Evolutionary conservation across 805 yeast species (phyloP).

Genomic region (Cephaloascus albidus): DNA sequence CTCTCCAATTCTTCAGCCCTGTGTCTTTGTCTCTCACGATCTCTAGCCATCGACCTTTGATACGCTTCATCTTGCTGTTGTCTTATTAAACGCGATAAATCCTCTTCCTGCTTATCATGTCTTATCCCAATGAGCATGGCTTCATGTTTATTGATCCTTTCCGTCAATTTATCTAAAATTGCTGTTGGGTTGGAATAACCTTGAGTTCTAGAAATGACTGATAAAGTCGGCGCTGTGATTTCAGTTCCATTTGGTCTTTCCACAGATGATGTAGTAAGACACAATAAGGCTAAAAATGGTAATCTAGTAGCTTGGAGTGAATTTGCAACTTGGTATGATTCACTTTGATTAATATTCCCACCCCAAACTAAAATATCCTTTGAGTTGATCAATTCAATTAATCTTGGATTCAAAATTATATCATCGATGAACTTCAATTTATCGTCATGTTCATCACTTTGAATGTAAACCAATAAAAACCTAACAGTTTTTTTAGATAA

Average conservation of each 20-base stretch:
- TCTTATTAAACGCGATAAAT: constrained; percentile 46
- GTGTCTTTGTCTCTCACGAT: constrained; percentile 36
- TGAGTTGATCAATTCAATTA: constrained; percentile 36
- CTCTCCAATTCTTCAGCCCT: constrained; percentile 19
- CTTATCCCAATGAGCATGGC: constrained; percentile 54
- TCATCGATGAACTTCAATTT: constrained; percentile 40
- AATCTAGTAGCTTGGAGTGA: constrained; percentile 60
- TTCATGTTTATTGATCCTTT: constrained; percentile 45
- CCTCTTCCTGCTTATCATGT: constrained; percentile 52
- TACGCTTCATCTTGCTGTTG: constrained; percentile 74
- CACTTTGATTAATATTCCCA: constrained; percentile 74
- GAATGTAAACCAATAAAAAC: constrained; percentile 66
- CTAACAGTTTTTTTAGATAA: constrained; percentile 60
- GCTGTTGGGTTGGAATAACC: constrained; percentile 37
- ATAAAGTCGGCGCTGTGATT: constrained; percentile 44
- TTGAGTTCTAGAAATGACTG: constrained; percentile 54
- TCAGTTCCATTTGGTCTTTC: constrained; percentile 51
- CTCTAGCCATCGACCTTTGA: constrained; percentile 59
- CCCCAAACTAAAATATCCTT: constrained; percentile 72
- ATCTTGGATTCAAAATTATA: constrained; percentile 41
- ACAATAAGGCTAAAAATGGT: constrained; percentile 77
- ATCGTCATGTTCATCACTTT: constrained; percentile 64
- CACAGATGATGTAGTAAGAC: constrained; percentile 47
- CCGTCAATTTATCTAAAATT: constrained; percentile 32
- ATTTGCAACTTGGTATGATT: constrained; percentile 76